A percentile compares a stretch with the other conserved stretches of the same genome.
Conservation (phyloP, 345 rosid genomes). For the Rubroshorea leprosula region DNA sequence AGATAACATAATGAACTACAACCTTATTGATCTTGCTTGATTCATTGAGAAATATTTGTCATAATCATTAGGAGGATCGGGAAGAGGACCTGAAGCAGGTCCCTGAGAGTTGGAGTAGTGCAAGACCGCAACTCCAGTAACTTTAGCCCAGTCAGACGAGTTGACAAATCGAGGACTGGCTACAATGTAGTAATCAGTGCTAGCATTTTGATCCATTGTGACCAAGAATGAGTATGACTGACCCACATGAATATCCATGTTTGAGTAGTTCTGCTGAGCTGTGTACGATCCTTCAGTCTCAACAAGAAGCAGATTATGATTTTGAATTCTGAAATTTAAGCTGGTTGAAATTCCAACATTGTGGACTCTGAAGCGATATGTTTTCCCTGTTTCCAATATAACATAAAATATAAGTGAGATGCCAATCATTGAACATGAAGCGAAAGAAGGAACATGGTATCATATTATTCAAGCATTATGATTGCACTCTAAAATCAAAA, state of each 20-base stretch:
- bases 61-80: slow-evolving; percentile 63
- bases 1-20: slow-evolving; percentile 26
- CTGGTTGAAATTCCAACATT: slow-evolving; percentile 80
- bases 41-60: slow-evolving; percentile 84
- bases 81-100: slow-evolving; percentile 84
- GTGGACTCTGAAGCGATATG: slow-evolving; percentile 82
- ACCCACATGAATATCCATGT: slow-evolving; percentile 93
- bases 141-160: slow-evolving; percentile 44
- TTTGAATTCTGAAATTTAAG: slow-evolving; percentile 88
- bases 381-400: slow-evolving; percentile 49
- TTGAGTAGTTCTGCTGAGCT: slow-evolving; percentile 65
- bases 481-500: no score
- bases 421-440: background rate
- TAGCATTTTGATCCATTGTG: slow-evolving; percentile 83
- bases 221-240: slow-evolving; percentile 91
- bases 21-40: slow-evolving; percentile 99
- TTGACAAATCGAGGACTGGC: slow-evolving; percentile 70
- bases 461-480: no score
- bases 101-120: slow-evolving; percentile 81
- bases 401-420: slow-evolving; percentile 8
- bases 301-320: slow-evolving; percentile 77
- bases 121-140: slow-evolving; percentile 69
- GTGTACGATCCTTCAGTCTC: slow-evolving; percentile 97
- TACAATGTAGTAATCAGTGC: slow-evolving; percentile 74
- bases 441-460: background rate